phyloP scores from a whole-genome alignment of 2,329 filamentous ascomycete species.

The Exutisphaerella laricina region DNA sequence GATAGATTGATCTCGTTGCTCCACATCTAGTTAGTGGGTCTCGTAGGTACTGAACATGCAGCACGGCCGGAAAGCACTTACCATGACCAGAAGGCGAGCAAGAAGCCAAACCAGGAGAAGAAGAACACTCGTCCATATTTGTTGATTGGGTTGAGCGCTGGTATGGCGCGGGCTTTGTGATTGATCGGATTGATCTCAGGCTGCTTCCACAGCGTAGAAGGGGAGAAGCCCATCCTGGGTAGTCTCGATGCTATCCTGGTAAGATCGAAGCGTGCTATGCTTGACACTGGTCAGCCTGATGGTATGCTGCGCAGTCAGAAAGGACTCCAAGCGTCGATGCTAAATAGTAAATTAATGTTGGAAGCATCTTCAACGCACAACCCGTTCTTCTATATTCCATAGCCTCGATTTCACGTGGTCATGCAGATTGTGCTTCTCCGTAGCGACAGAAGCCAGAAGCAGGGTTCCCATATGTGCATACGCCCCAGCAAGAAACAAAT shows the following conservation, averaged over 20 bases:
- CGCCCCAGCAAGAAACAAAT: constrained; percentile 5
- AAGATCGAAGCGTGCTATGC: neutral
- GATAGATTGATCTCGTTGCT: neutral
- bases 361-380: constrained; percentile 1
- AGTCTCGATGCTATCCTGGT: neutral
- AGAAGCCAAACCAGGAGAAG: constrained; percentile 82
- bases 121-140: constrained; percentile 83
- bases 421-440: constrained; percentile 7
- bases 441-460: neutral
- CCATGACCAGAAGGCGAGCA: constrained; percentile 83
- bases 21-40: too few relatives aligned
- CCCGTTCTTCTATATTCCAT: constrained; percentile 5
- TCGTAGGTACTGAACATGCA: too few relatives aligned
- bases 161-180: constrained; percentile 73
- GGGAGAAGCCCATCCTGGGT: constrained; percentile 19
- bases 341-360: too few relatives aligned
- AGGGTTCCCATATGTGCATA: neutral
- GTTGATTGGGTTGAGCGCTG: constrained; percentile 70
- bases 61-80: constrained; percentile 32
- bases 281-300: neutral
- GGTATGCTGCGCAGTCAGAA: neutral
- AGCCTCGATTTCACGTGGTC: neutral
- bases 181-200: constrained; percentile 80
- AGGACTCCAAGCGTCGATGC: neutral
- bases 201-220: constrained; percentile 40